Percentiles rank a stretch among this genome's conserved stretches.
Conservation (phyloP, 1,139 yeast species). For the Suhomyces panamericanus region DNA sequence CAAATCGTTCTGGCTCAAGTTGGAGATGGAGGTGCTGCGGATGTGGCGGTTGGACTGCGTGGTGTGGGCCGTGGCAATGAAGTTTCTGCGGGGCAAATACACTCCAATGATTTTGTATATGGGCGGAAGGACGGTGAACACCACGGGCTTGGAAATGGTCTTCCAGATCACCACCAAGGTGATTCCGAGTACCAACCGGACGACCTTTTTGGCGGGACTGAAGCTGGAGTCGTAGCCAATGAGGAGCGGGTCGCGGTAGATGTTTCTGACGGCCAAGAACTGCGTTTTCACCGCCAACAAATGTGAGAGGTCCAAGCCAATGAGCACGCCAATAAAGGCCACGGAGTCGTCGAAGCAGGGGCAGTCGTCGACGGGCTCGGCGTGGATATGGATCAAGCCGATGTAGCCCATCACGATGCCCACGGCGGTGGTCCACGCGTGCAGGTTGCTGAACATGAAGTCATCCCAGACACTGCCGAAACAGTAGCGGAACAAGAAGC, state of each 20-base stretch:
- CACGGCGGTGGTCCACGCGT: conserved; percentile 24
- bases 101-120: conserved; percentile 46
- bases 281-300: conserved; percentile 37
- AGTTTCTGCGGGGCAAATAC: conserved; percentile 44
- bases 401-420: conserved; percentile 42
- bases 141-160: conserved; percentile 58
- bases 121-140: conserved; percentile 52
- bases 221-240: conserved; percentile 41
- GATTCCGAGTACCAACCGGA: conserved; percentile 60
- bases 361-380: conserved; percentile 88
- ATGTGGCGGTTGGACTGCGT: conserved; percentile 36
- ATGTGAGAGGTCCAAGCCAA: conserved; percentile 67
- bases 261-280: conserved; percentile 22
- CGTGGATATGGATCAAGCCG: conserved; percentile 63
- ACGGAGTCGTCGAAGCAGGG: conserved; percentile 97
- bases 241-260: conserved; percentile 30
- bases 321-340: conserved; percentile 86
- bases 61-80: conserved; percentile 44
- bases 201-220: conserved; percentile 42
- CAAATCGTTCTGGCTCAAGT: conserved; percentile 27
- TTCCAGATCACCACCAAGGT: conserved; percentile 68
- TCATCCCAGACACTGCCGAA: conserved; percentile 44
- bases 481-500: conserved; percentile 43
- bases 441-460: conserved; percentile 23
- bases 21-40: conserved; percentile 42